Evolutionary conservation across 2,329 filamentous ascomycete genomes (phyloP).

Genomic region (Colletotrichum agaves): DNA sequence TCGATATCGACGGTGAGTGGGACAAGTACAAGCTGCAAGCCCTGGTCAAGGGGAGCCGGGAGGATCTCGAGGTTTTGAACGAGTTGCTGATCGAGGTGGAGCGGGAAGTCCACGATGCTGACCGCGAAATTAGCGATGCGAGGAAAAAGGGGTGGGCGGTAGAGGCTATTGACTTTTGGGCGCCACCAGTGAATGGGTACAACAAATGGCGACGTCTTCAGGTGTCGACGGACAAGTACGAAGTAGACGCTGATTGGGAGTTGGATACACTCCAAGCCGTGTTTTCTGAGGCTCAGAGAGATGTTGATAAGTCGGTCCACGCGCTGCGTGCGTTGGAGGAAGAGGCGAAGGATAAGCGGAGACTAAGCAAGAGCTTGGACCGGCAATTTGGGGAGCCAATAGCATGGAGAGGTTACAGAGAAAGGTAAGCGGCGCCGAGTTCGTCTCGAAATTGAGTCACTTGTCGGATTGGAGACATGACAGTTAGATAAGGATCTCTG

Average conservation of each 20-base stretch:
- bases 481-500: not conserved
- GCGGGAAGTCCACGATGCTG: constrained; percentile 52
- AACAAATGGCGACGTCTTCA: constrained; percentile 70
- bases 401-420: not conserved
- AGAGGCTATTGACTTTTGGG: not conserved
- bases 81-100: constrained; percentile 73
- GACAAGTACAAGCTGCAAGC: constrained; percentile 40
- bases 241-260: not conserved
- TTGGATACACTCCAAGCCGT: constrained; percentile 2
- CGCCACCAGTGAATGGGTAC: constrained; percentile 77
- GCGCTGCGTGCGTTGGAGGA: not conserved
- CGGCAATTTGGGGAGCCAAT: not conserved
- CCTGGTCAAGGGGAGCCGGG: constrained; percentile 53
- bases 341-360: not conserved
- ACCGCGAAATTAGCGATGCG: constrained; percentile 64
- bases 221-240: not conserved
- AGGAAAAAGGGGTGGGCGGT: not conserved
- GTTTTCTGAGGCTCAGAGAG: not conserved
- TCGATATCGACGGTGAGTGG: constrained; percentile 56
- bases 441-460: not conserved
- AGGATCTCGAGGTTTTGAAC: constrained; percentile 80
- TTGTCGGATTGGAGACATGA: no score
- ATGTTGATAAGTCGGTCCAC: not conserved
- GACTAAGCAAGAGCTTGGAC: not conserved
- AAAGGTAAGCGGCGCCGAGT: not conserved